Evolutionary conservation across 106 monocot genomes (phyloP).

Genomic region (Dendrobium officinale): DNA sequence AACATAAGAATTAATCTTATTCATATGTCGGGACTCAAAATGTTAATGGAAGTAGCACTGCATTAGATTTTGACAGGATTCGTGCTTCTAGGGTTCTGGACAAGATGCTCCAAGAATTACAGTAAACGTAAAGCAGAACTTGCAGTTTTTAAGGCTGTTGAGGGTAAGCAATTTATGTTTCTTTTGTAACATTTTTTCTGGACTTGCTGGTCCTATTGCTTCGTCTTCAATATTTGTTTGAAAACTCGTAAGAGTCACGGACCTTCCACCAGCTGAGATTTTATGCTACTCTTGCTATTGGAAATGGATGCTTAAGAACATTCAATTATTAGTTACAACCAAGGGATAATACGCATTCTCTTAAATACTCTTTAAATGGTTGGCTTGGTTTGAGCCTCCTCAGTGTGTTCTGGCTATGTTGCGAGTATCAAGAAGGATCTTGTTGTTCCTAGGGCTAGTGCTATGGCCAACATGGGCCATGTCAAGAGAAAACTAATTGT

Average conservation of each 20-base stretch:
- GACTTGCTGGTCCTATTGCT: neutral
- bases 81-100: constrained; percentile 43
- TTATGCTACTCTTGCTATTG: neutral
- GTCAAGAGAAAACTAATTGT: neutral
- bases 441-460: neutral
- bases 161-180: constrained; percentile 27
- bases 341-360: neutral
- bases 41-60: neutral
- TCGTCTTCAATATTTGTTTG: neutral
- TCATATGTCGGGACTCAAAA: neutral
- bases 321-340: neutral
- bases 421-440: neutral
- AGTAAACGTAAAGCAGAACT: constrained; percentile 86
- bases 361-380: neutral
- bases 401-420: neutral
- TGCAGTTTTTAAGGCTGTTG: constrained; percentile 75
- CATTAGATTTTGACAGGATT: constrained; percentile 1
- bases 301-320: neutral
- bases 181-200: neutral
- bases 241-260: neutral
- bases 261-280: neutral
- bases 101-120: constrained; percentile 77
- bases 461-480: neutral
- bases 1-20: too few relatives aligned
- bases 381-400: neutral